Percentiles rank a stretch among this genome's conserved stretches.
These are phyloP conservation scores for Cryphonectria radicalis DNA, from an alignment of 2,329 filamentous ascomycete genomes.

Conservation along the genomic window DNA sequence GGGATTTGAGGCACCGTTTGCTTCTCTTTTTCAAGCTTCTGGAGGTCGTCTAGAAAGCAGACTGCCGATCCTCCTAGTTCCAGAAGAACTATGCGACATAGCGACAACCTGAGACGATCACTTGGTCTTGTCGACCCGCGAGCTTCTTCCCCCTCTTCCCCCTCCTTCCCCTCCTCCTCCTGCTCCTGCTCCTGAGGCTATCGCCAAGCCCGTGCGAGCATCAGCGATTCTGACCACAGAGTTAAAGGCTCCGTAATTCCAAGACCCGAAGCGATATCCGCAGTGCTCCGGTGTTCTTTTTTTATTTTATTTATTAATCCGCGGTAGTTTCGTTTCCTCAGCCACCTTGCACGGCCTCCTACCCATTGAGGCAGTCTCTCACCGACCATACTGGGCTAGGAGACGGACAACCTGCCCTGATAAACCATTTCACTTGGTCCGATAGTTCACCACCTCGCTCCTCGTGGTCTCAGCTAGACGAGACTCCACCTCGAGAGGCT, in stretches of 20 bases:
- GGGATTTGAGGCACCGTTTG: not conserved
- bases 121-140: not conserved
- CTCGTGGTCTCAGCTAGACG: not conserved
- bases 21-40: not conserved
- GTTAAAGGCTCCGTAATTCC: not conserved
- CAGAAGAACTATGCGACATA: constrained; percentile 2
- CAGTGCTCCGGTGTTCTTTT: not conserved
- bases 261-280: not conserved
- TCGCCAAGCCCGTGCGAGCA: not conserved
- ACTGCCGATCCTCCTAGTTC: not conserved
- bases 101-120: constrained; percentile 11
- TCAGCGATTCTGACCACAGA: not conserved
- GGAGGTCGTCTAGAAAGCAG: constrained; percentile 2
- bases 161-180: not conserved
- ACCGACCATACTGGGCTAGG: not conserved
- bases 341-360: not conserved
- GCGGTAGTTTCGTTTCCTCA: not conserved
- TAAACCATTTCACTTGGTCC: not conserved
- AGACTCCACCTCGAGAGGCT: not conserved
- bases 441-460: not conserved
- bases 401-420: not conserved
- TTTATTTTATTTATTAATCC: no score
- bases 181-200: not conserved
- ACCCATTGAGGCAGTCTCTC: not conserved
- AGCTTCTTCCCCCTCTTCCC: no score